These are phyloP conservation scores for Furcasterigmium furcatum DNA, from an alignment of 2,329 filamentous ascomycete genomes.

Conservation along the genomic window DNA sequence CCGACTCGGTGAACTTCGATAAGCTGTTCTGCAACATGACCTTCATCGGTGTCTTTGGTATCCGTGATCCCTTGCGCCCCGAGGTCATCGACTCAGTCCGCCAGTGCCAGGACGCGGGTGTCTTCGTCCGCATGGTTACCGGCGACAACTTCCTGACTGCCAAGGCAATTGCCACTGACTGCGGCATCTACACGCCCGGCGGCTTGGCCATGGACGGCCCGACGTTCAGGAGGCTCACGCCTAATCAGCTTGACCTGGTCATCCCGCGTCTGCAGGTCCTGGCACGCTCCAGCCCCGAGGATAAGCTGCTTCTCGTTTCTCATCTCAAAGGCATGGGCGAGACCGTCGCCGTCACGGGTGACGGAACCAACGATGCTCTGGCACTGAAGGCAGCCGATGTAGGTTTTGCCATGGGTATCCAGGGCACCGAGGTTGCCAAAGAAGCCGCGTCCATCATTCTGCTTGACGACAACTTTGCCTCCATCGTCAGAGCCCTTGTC, in stretches of 20 bases:
- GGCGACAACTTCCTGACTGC: conserved; percentile 60
- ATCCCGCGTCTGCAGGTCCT: conserved; percentile 61
- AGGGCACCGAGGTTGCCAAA: conserved; percentile 60
- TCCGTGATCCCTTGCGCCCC: conserved; percentile 41
- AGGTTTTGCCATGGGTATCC: conserved; percentile 60
- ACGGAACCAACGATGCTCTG: conserved; percentile 60
- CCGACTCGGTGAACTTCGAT: conserved; percentile 9
- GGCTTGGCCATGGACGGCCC: conserved; percentile 68
- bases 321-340: conserved; percentile 60
- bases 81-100: conserved; percentile 37
- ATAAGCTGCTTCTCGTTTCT: conserved; percentile 61
- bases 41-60: conserved; percentile 49
- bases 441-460: conserved; percentile 61
- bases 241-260: conserved; percentile 54
- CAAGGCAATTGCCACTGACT: conserved; percentile 69
- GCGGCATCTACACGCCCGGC: conserved; percentile 60
- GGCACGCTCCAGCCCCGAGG: conserved; percentile 63
- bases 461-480: conserved; percentile 58
- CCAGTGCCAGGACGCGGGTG: conserved; percentile 39
- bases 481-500: conserved; percentile 58
- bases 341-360: conserved; percentile 56
- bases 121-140: conserved; percentile 46
- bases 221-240: conserved; percentile 58
- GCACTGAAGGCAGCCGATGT: conserved; percentile 60
- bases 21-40: conserved; percentile 33